Base-by-base conservation (phyloP, 1,139 yeast species). In the Sugiyamaella pinicola region DNA sequence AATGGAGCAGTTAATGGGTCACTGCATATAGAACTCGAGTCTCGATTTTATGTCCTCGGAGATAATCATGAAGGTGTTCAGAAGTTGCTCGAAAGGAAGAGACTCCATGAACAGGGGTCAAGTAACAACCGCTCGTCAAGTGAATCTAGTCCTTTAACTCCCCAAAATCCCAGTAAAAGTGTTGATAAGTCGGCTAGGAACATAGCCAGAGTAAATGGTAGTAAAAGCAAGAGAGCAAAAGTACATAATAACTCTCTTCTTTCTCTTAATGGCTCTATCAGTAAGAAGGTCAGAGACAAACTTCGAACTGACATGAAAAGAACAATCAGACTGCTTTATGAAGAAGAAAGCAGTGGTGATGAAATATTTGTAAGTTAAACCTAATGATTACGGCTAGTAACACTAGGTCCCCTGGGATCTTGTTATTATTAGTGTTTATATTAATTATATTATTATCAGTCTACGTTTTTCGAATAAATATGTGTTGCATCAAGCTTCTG, bases 361-460 rank as follows among this genome's bases (percentile, higher is more conserved):
- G 9, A 26, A 3, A 26, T 26, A 26, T 26, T 26, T n/a, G 10
- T 26, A 3, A 26, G 31, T n/a, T 26, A 26, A n/a, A 9, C 3
- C 12, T 26, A 26, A 26, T 26, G 9, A 26, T 26, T 24, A 24
- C n/a, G n/a, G n/a, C n/a, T n/a, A n/a, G n/a, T n/a, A n/a, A n/a
- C n/a, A n/a, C n/a, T n/a, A n/a, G n/a, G n/a, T n/a, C n/a, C n/a
- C n/a, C n/a, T n/a, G n/a, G n/a, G n/a, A n/a, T n/a, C n/a, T n/a
- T n/a, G n/a, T n/a, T n/a, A 41, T 24, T 21, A 41, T 34, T 45
- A 35, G 37, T n/a, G 7, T 18, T 34, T 33, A 8, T 40, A 33
- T 39, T 17, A 15, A 8, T 21, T 18, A 29, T 50, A 7, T 15
- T 18, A 12, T 21, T 18, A 31, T 50, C n/a, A n/a, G n/a, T n/a